phyloP scores from a whole-genome alignment of 805 yeast species.

The Schizosaccharomyces japonicus region DNA sequence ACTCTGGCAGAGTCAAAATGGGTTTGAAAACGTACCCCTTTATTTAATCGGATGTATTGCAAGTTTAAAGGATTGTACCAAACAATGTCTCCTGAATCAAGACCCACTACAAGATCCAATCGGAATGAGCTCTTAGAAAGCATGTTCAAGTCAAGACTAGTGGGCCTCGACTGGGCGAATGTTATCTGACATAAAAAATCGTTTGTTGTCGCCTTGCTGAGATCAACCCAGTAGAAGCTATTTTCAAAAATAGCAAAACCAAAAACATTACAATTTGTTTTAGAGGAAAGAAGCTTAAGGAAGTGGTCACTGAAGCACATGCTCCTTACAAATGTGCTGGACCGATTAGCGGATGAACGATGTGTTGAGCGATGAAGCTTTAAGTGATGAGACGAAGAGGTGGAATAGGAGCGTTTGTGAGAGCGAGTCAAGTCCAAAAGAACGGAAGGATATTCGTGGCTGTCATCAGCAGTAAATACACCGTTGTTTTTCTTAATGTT shows the following conservation, averaged over 20 bases:
- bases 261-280: too few relatives aligned
- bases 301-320: not conserved
- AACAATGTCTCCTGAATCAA: conserved; percentile 41
- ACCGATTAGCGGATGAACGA: not conserved
- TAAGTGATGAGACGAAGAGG: not conserved
- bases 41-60: conserved; percentile 30
- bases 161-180: conserved; percentile 19
- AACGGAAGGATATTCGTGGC: not conserved
- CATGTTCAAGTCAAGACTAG: conserved; percentile 19
- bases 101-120: conserved; percentile 34
- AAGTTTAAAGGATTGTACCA: conserved; percentile 31
- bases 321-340: not conserved
- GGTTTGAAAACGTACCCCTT: conserved; percentile 13
- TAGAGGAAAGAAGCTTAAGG: not conserved
- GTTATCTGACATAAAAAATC: not conserved
- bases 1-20: too few relatives aligned
- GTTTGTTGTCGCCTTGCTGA: not conserved
- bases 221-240: not conserved
- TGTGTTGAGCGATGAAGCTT: not conserved
- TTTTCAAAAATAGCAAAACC: not conserved
- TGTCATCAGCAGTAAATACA: not conserved
- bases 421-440: not conserved
- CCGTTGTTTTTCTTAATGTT: not conserved
- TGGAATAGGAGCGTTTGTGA: not conserved
- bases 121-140: conserved; percentile 14